These are phyloP conservation scores for Rhodotorula toruloides DNA, from an alignment of 768 basidiomycete genomes.

Conservation along the genomic window DNA sequence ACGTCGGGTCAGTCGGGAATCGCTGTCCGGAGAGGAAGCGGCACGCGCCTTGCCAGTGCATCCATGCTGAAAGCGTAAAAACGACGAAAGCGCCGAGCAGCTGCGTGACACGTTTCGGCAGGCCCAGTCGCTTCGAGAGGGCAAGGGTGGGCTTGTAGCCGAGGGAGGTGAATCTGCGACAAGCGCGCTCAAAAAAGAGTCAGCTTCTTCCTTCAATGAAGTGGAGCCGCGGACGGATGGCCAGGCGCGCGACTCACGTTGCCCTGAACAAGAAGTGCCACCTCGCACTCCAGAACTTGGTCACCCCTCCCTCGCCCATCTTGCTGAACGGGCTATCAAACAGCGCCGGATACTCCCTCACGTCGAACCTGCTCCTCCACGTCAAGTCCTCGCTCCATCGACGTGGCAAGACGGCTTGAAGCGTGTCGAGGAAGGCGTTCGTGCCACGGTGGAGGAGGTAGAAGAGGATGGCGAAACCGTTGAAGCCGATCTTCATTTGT, in stretches of 20 bases:
- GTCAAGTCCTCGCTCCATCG: neutral
- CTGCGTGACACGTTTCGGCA: conserved; percentile 3
- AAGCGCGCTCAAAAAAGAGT: neutral
- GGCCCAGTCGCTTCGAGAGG: neutral
- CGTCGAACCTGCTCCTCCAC: conserved; percentile 20
- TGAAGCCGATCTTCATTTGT: conserved; percentile 31
- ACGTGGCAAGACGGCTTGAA: neutral
- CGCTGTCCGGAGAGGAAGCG: neutral
- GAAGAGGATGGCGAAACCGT: conserved; percentile 6
- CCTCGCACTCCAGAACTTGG: conserved; percentile 19
- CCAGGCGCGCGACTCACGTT: too few relatives aligned
- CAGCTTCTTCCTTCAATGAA: too few relatives aligned
- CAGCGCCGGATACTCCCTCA: conserved; percentile 25
- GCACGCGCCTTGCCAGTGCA: conserved; percentile 29
- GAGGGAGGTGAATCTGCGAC: conserved; percentile 16
- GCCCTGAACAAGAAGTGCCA: conserved; percentile 24
- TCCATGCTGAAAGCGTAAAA: conserved; percentile 20
- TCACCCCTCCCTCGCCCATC: conserved; percentile 29
- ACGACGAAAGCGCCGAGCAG: conserved; percentile 18
- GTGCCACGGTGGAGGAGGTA: neutral
- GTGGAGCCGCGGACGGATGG: neutral
- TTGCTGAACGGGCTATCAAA: conserved; percentile 19
- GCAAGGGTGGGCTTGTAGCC: conserved; percentile 10
- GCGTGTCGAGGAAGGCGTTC: conserved; percentile 8
- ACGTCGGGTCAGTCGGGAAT: neutral